phyloP scores from a whole-genome alignment of 108 stramenopile species.

The Nitzschia sp. region DNA sequence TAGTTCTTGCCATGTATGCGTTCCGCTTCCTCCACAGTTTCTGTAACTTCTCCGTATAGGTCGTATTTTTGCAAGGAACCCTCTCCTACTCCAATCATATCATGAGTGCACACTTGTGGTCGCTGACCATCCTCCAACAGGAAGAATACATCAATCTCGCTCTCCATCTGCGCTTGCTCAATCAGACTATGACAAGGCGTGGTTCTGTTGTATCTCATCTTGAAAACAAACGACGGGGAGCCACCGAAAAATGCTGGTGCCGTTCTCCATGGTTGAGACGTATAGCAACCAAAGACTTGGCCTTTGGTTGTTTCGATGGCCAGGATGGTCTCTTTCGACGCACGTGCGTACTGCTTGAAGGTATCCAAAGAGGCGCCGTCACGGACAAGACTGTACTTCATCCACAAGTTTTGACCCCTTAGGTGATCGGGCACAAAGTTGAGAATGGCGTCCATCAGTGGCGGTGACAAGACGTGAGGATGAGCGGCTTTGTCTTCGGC shows the following conservation, averaged over 20 bases:
- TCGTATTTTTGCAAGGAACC: slow-evolving; percentile 29
- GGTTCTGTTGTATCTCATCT: slow-evolving; percentile 66
- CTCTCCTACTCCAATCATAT: slow-evolving; percentile 59
- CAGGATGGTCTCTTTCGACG: slow-evolving; percentile 60
- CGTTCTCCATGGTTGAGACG: slow-evolving; percentile 60
- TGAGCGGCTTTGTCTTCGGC: slow-evolving; percentile 46
- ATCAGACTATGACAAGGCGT: slow-evolving; percentile 53
- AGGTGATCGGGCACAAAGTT: slow-evolving; percentile 52
- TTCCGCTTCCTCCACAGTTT: slow-evolving; percentile 1
- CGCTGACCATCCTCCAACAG: slow-evolving; percentile 50
- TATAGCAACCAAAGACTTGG: slow-evolving; percentile 81
- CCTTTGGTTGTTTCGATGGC: slow-evolving; percentile 81
- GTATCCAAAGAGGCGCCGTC: slow-evolving; percentile 75
- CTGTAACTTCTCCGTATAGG: slow-evolving; percentile 6
- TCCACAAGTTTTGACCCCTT: slow-evolving; percentile 63
- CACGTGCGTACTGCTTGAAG: slow-evolving; percentile 59
- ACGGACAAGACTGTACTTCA: slow-evolving; percentile 76
- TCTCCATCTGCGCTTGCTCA: slow-evolving; percentile 78
- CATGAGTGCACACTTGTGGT: slow-evolving; percentile 63
- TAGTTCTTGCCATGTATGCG: slow-evolving; percentile 28
- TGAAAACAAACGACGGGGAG: slow-evolving; percentile 66
- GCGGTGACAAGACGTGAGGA: slow-evolving; percentile 76
- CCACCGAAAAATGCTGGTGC: slow-evolving; percentile 66
- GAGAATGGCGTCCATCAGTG: slow-evolving; percentile 72
- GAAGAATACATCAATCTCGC: slow-evolving; percentile 75